Evolutionary conservation across 495 filamentous ascomycete genomes (phyloP).

Genomic region (Chaetomium cochliodes): DNA sequence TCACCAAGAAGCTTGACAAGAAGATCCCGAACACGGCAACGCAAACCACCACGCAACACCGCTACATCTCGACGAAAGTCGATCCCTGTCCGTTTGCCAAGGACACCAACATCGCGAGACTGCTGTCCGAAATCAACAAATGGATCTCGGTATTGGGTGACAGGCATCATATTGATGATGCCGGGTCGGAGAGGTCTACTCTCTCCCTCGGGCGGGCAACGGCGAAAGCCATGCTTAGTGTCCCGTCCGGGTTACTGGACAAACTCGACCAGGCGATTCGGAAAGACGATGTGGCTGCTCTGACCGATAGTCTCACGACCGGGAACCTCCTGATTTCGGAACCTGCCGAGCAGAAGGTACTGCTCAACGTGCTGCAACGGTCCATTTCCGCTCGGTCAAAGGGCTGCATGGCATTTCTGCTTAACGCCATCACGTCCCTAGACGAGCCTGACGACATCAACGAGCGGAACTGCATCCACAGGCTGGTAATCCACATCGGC

Average conservation of each 20-base stretch:
- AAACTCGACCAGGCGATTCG: slow-evolving; percentile 74
- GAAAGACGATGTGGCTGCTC: slow-evolving; percentile 62
- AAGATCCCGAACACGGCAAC: slow-evolving; percentile 61
- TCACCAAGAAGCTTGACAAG: slow-evolving; percentile 97
- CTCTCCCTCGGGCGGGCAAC: slow-evolving; percentile 69
- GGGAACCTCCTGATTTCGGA: slow-evolving; percentile 55
- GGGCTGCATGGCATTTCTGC: slow-evolving; percentile 64
- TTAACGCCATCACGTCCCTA: slow-evolving; percentile 64
- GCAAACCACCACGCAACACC: slow-evolving; percentile 62
- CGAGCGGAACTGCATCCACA: slow-evolving; percentile 87
- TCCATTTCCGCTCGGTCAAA: slow-evolving; percentile 71
- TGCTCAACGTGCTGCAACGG: slow-evolving; percentile 79
- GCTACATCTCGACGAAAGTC: slow-evolving; percentile 84
- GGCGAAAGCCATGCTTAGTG: slow-evolving; percentile 66
- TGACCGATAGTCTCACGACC: slow-evolving; percentile 60
- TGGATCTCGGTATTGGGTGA: slow-evolving; percentile 84
- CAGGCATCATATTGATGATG: slow-evolving; percentile 66
- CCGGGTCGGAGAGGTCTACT: slow-evolving; percentile 66
- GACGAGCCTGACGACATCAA: slow-evolving; percentile 91
- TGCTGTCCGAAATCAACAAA: slow-evolving; percentile 78
- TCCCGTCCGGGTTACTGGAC: slow-evolving; percentile 65
- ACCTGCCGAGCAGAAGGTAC: slow-evolving; percentile 57
- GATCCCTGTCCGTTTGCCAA: slow-evolving; percentile 81
- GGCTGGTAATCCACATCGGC: slow-evolving; percentile 85
- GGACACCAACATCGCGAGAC: slow-evolving; percentile 61